A percentile compares a stretch with the other conserved stretches of the same genome.
Conservation (phyloP, 805 yeast genomes). For the Monosporozyma servazzii region DNA sequence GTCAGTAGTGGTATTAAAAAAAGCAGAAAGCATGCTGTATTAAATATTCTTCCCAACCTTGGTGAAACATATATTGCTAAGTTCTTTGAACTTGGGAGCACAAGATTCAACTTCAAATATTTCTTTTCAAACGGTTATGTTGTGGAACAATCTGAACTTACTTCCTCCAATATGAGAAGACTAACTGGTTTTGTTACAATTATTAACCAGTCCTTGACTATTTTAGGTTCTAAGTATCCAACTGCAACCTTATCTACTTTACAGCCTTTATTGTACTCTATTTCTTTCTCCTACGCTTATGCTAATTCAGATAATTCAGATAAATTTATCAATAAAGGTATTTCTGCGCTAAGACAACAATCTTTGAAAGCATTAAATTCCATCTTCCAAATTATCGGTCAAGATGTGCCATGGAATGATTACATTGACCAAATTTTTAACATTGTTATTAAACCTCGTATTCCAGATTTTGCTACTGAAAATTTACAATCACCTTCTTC, state of each 20-base stretch:
- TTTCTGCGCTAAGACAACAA: slow-evolving; percentile 52
- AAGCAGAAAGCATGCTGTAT: slow-evolving; percentile 63
- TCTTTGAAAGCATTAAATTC: slow-evolving; percentile 58
- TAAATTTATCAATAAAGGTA: slow-evolving; percentile 33
- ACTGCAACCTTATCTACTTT: slow-evolving; percentile 42
- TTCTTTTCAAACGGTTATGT: slow-evolving; percentile 24
- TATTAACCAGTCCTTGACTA: slow-evolving; percentile 18
- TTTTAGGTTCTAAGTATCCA: slow-evolving; percentile 50
- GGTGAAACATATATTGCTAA: slow-evolving; percentile 41
- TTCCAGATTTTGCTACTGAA: slow-evolving; percentile 58
- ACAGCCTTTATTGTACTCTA: slow-evolving; percentile 47
- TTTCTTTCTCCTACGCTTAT: slow-evolving; percentile 39
- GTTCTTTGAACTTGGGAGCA: slow-evolving; percentile 57
- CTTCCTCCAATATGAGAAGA: slow-evolving; percentile 35
- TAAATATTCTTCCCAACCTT: slow-evolving; percentile 53
- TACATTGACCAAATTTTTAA: slow-evolving; percentile 43
- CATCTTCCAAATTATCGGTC: slow-evolving; percentile 47
- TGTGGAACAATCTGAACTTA: slow-evolving; percentile 20
- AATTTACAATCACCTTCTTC: slow-evolving; percentile 81
- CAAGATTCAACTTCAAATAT: slow-evolving; percentile 37
- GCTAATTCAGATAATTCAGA: slow-evolving; percentile 12
- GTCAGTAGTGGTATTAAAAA: slow-evolving; percentile 60
- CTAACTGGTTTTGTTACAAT: slow-evolving; percentile 55
- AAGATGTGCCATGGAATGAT: slow-evolving; percentile 45
- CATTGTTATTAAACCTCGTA: slow-evolving; percentile 52